Evolutionary conservation across 192 early-diverging fungal genomes (phyloP).

Genomic region (Entrophospora sp.): DNA sequence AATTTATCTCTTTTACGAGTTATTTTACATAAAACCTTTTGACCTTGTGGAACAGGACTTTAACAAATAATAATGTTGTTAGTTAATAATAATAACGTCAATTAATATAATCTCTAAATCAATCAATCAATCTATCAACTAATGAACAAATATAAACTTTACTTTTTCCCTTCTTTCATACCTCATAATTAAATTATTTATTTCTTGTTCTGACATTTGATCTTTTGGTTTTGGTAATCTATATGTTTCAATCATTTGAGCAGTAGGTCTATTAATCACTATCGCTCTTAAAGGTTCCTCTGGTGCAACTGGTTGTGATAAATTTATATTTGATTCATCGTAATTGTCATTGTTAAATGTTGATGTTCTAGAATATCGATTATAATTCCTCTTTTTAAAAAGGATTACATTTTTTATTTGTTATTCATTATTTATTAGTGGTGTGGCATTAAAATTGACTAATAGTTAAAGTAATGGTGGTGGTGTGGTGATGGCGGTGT

Average conservation of each 20-base stretch:
- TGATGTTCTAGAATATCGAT: neutral
- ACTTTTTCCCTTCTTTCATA: too few relatives aligned
- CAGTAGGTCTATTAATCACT: constrained; percentile 15
- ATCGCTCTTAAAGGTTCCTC: constrained; percentile 4
- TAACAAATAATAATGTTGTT: neutral
- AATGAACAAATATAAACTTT: neutral
- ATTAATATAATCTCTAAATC: neutral
- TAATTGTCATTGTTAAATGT: neutral
- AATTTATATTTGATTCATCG: neutral
- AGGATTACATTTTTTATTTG: neutral
- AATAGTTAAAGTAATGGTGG: neutral
- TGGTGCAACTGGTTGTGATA: constrained; percentile 12
- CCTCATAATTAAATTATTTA: constrained; percentile 13
- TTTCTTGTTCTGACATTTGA: constrained; percentile 1
- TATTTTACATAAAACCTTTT: constrained; percentile 61
- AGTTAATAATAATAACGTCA: neutral
- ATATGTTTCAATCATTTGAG: constrained; percentile 13
- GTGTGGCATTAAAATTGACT: neutral
- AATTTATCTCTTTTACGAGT: constrained; percentile 48
- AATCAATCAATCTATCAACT: neutral
- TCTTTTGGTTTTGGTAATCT: constrained; percentile 13
- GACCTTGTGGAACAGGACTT: constrained; percentile 61
- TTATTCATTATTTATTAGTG: neutral
- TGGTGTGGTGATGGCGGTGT: too few relatives aligned
- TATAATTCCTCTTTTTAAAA: neutral